Percentiles rank a stretch among this genome's conserved stretches.
Evolutionary conservation across 2,329 filamentous ascomycete species (phyloP).

Genomic region (Ilyonectria robusta): DNA sequence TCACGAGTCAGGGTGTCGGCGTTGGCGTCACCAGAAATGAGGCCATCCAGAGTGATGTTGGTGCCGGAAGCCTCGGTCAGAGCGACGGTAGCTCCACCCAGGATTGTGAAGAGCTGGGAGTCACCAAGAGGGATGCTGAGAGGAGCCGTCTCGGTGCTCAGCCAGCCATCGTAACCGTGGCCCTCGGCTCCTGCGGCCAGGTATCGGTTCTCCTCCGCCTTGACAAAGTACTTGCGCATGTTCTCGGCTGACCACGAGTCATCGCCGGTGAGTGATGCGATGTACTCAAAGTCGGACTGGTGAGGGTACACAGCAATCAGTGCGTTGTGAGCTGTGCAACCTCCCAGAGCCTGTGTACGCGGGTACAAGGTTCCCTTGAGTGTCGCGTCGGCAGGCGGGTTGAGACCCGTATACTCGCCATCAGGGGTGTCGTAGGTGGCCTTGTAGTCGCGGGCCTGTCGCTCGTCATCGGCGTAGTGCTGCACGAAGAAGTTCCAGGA

Average conservation of each 20-base stretch:
- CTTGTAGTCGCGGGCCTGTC: conserved; percentile 71
- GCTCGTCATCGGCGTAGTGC: conserved; percentile 69
- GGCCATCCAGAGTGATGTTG: conserved; percentile 50
- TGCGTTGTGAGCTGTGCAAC: conserved; percentile 72
- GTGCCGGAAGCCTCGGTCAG: conserved; percentile 49
- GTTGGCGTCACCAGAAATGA: conserved; percentile 67
- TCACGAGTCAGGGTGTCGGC: conserved; percentile 61
- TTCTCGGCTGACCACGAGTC: conserved; percentile 66
- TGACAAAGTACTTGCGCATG: conserved; percentile 70
- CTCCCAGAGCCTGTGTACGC: conserved; percentile 62
- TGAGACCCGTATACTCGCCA: conserved; percentile 64
- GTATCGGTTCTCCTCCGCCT: conserved; percentile 69
- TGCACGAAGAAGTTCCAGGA: conserved; percentile 76
- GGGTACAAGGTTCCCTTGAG: conserved; percentile 63
- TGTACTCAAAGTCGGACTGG: conserved; percentile 70
- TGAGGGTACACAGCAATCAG: conserved; percentile 72
- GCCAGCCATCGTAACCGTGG: conserved; percentile 72
- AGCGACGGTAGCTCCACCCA: conserved; percentile 43
- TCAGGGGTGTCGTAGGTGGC: conserved; percentile 68
- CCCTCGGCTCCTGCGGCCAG: conserved; percentile 58
- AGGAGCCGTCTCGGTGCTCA: conserved; percentile 64
- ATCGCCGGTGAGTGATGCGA: conserved; percentile 69
- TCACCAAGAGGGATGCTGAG: conserved; percentile 67
- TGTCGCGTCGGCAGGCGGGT: conserved; percentile 57
- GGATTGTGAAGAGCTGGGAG: conserved; percentile 63